A percentile compares a stretch with the other conserved stretches of the same genome.
phyloP scores from a whole-genome alignment of 1,284 basidiomycete genomes.

The Papiliotrema flavescens region DNA sequence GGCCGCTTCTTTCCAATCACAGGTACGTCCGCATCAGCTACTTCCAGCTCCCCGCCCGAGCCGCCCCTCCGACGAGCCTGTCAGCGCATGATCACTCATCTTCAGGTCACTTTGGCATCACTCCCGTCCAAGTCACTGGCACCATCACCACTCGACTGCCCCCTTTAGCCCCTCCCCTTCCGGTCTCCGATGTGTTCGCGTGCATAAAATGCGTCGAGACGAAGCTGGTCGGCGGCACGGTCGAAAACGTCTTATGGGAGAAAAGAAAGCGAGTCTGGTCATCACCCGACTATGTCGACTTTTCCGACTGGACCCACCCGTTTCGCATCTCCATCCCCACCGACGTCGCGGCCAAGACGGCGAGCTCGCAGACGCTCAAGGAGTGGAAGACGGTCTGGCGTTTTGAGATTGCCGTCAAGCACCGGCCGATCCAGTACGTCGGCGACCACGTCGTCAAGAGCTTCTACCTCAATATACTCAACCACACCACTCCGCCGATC shows the following conservation, averaged over 20 bases:
- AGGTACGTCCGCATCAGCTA: conserved; percentile 18
- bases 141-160: conserved; percentile 19
- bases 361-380: conserved; percentile 26
- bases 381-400: conserved; percentile 41
- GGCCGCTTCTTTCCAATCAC: conserved; percentile 26
- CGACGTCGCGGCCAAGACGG: conserved; percentile 16
- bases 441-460: conserved; percentile 27
- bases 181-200: conserved; percentile 22
- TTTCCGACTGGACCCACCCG: conserved; percentile 26
- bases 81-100: too few relatives aligned
- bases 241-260: conserved; percentile 31
- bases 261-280: conserved; percentile 21
- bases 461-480: conserved; percentile 27
- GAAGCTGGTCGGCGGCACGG: conserved; percentile 4
- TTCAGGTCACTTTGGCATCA: conserved; percentile 42
- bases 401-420: conserved; percentile 35
- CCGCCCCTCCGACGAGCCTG: too few relatives aligned
- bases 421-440: conserved; percentile 37
- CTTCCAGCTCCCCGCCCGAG: too few relatives aligned
- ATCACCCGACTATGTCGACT: conserved; percentile 16
- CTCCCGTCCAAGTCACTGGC: conserved; percentile 31
- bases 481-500: conserved; percentile 21
- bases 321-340: conserved; percentile 33
- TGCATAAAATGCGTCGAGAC: conserved; percentile 30
- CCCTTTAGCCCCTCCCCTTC: conserved; percentile 17